Evolutionary conservation across 2,329 filamentous ascomycete genomes (phyloP).

Genomic region (Phyllosticta citriasiana): DNA sequence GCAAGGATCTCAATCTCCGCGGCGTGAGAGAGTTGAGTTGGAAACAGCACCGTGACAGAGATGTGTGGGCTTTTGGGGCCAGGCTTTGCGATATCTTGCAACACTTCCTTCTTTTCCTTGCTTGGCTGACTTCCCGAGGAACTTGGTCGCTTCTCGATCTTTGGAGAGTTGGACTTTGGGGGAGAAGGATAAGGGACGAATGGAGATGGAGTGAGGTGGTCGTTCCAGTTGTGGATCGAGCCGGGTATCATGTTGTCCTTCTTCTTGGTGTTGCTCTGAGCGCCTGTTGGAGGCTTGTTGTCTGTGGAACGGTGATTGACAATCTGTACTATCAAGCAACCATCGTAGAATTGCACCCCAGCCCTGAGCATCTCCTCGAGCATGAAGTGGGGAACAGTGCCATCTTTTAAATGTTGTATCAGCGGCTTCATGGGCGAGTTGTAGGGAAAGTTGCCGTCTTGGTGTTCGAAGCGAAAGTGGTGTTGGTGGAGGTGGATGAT

Average conservation of each 20-base stretch:
- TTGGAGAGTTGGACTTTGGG: slow-evolving; percentile 17
- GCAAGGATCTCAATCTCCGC: slow-evolving; percentile 66
- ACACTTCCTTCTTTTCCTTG: slow-evolving; percentile 12
- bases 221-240: slow-evolving; percentile 88
- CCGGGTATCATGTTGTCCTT: slow-evolving; percentile 55
- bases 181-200: slow-evolving; percentile 58
- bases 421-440: slow-evolving; percentile 81
- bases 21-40: slow-evolving; percentile 66
- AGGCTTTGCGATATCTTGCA: slow-evolving; percentile 15
- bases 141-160: slow-evolving; percentile 15
- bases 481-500: slow-evolving; percentile 75
- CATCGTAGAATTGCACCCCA: slow-evolving; percentile 80
- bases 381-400: slow-evolving; percentile 83
- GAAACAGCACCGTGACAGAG: slow-evolving; percentile 68
- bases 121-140: slow-evolving; percentile 12
- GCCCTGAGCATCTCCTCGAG: slow-evolving; percentile 63
- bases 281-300: slow-evolving; percentile 45
- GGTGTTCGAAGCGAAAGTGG: slow-evolving; percentile 77
- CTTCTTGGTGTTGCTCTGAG: slow-evolving; percentile 38
- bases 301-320: slow-evolving; percentile 70
- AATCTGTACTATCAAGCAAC: slow-evolving; percentile 89
- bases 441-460: slow-evolving; percentile 86
- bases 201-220: slow-evolving; percentile 80
- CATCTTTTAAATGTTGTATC: slow-evolving; percentile 63
- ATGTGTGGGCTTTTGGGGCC: slow-evolving; percentile 34